A percentile compares a stretch with the other conserved stretches of the same genome.
Evolutionary conservation across 2,329 filamentous ascomycete genomes (phyloP).

Genomic region (Fusarium setosum): DNA sequence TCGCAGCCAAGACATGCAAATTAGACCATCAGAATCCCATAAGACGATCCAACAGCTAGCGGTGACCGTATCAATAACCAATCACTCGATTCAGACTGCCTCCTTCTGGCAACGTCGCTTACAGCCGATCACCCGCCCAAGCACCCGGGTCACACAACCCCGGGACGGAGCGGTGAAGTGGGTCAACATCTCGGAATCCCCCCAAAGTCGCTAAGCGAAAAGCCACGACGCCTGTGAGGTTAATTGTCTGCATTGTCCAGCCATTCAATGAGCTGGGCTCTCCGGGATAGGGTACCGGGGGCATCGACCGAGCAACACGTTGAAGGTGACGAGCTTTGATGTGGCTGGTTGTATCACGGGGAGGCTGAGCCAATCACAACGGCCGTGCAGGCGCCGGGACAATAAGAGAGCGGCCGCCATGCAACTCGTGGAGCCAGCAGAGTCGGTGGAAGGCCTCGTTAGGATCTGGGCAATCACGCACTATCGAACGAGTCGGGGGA

Average conservation of each 20-base stretch:
- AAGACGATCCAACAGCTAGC: neutral
- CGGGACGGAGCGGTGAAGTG: neutral
- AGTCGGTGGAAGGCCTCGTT: conserved; percentile 29
- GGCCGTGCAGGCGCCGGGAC: conserved; percentile 26
- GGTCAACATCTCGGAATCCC: conserved; percentile 2
- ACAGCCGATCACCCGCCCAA: conserved; percentile 24
- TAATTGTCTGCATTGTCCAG: conserved; percentile 23
- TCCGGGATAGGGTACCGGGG: too few relatives aligned
- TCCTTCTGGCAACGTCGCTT: conserved; percentile 3
- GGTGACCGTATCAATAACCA: neutral
- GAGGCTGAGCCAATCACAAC: conserved; percentile 25
- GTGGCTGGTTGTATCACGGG: conserved; percentile 10
- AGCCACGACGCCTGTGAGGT: conserved; percentile 19
- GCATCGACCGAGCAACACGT: conserved; percentile 27
- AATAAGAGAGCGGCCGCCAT: conserved; percentile 1
- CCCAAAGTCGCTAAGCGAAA: neutral
- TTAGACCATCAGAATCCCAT: neutral
- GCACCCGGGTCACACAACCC: conserved; percentile 12
- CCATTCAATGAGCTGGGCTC: too few relatives aligned
- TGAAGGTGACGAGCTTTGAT: conserved; percentile 15
- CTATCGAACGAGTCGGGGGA: conserved; percentile 34
- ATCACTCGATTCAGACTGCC: conserved; percentile 6
- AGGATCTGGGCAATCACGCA: conserved; percentile 29
- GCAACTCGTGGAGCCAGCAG: conserved; percentile 1
- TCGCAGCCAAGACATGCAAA: neutral